Evolutionary conservation across 495 filamentous ascomycete species (phyloP), one percentile per base, ranked within the genome.

Genomic region (Xylaria sp.): DNA sequence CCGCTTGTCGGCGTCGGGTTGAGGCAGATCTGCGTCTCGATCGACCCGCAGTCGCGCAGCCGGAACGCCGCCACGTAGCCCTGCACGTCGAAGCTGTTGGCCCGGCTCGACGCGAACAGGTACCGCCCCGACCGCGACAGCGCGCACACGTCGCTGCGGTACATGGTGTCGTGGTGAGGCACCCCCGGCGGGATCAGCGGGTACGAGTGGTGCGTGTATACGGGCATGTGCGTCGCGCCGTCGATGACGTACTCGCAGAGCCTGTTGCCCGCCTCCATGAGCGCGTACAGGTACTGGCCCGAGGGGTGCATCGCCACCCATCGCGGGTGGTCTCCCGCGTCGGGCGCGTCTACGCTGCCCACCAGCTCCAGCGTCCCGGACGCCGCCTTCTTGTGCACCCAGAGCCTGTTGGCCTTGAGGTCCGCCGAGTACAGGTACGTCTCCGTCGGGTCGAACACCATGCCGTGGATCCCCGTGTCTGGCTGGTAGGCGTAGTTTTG

Each of bases 351-450:
- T 58, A 92, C 80, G 76, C 86, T 88, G 75, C 90, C 91, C 48
- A 94, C 84, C 17, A 92, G 82, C 40, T 87, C 87, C 72, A 95
- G 82, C 71, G 87, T 81, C 48, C 92, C 92, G 5, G 88, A 81
- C 71, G 89, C 83, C 0, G 76, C 73, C 81, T 95, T 96, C 77
- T 87, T 86, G 81, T 96, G 93, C 15, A 90, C 91, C 93, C 93
- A 96, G 62, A 96, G 88, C 83, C 92, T 93, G 84, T 96, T 94
- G 73, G 90, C 92, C 71, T 86, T 88, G 79, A 96, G 86, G 80
- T 96, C 93, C 69, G 93, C 93, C 26, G 92, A 93, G 84, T 96
- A 96, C 44, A 96, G 87, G 81, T 93, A 95, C 17, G 89, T 92
- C 81, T 96, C 93, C 66, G 88, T 90, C 14, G 91, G 88, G 78